These are phyloP conservation scores for Mikania micrantha DNA, from an alignment of 129 eudicot species.

Conservation along the genomic window DNA sequence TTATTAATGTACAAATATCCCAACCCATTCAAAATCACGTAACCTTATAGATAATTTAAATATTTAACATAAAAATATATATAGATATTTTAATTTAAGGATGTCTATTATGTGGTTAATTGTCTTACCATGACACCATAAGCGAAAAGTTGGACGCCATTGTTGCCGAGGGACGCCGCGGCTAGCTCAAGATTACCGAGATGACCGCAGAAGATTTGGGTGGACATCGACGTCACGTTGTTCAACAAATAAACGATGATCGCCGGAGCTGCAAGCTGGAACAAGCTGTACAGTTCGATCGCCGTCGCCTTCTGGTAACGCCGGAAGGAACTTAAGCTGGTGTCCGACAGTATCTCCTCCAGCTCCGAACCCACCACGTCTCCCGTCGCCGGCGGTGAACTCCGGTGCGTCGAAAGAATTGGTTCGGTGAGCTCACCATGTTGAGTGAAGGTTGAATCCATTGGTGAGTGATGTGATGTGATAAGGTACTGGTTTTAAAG, in stretches of 20 bases:
- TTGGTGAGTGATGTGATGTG: background rate
- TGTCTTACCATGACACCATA: conserved; percentile 41
- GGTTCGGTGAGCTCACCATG: conserved; percentile 3
- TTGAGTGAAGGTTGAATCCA: conserved; percentile 11
- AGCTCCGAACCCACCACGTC: conserved; percentile 22
- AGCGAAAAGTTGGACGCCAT: conserved; percentile 38
- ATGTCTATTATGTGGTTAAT: too few species aligned
- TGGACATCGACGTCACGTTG: conserved; percentile 40
- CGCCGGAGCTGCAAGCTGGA: conserved; percentile 34
- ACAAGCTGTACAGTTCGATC: conserved; percentile 23
- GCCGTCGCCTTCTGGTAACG: conserved; percentile 15
- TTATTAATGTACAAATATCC: too few species aligned
- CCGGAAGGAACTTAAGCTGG: background rate
- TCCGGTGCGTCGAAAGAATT: conserved; percentile 6
- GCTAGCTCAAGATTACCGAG: conserved; percentile 39
- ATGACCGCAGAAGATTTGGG: conserved; percentile 47
- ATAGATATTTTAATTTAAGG: too few species aligned
- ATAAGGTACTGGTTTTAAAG: too few species aligned
- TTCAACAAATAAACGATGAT: conserved; percentile 33
- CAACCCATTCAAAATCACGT: too few species aligned
- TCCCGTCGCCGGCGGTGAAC: background rate
- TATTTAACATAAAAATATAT: too few species aligned
- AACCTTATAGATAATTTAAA: too few species aligned
- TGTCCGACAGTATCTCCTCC: conserved; percentile 34
- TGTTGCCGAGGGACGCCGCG: conserved; percentile 39